Percentiles rank a stretch among this genome's conserved stretches.
Evolutionary conservation across 108 stramenopile species (phyloP).

Genomic region (Pseudonitzschia pungens): DNA sequence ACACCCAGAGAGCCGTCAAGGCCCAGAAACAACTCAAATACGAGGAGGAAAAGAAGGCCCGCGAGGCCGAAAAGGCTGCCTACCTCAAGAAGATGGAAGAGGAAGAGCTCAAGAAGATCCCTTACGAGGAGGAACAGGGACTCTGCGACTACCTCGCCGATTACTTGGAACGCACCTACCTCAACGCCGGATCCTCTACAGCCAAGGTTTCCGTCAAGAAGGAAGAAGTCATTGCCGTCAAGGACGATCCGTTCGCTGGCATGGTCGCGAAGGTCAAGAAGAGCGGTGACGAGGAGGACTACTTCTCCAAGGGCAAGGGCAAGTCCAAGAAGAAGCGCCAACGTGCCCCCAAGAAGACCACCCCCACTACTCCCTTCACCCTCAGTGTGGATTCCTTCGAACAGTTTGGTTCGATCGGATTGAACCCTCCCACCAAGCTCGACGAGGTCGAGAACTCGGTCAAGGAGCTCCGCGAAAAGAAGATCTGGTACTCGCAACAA

Average conservation of each 20-base stretch:
- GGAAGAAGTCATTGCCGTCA: constrained; percentile 67
- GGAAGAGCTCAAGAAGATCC: constrained; percentile 93
- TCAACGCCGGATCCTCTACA: constrained; percentile 39
- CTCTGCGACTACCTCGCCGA: constrained; percentile 94
- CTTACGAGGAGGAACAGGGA: constrained; percentile 94
- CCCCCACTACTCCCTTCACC: constrained; percentile 64
- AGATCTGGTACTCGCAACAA: constrained; percentile 91
- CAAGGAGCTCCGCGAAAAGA: constrained; percentile 87
- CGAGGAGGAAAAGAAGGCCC: constrained; percentile 83
- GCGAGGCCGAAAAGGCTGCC: constrained; percentile 83
- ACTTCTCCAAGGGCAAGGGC: constrained; percentile 77
- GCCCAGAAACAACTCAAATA: constrained; percentile 84
- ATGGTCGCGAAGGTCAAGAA: constrained; percentile 73
- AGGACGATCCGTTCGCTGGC: constrained; percentile 87
- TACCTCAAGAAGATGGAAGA: constrained; percentile 87
- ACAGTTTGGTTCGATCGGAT: constrained; percentile 77
- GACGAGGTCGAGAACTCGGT: constrained; percentile 77
- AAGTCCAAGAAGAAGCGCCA: constrained; percentile 77
- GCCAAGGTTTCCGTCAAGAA: constrained; percentile 46
- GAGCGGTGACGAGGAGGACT: constrained; percentile 62
- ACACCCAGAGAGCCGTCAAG: constrained; percentile 72
- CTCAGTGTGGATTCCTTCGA: constrained; percentile 84
- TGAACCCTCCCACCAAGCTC: constrained; percentile 77
- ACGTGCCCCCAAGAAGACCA: constrained; percentile 59
- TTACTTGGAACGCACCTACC: constrained; percentile 77